Base-by-base conservation (phyloP, 1,284 basidiomycete genomes). In the Ustilago sp. region DNA sequence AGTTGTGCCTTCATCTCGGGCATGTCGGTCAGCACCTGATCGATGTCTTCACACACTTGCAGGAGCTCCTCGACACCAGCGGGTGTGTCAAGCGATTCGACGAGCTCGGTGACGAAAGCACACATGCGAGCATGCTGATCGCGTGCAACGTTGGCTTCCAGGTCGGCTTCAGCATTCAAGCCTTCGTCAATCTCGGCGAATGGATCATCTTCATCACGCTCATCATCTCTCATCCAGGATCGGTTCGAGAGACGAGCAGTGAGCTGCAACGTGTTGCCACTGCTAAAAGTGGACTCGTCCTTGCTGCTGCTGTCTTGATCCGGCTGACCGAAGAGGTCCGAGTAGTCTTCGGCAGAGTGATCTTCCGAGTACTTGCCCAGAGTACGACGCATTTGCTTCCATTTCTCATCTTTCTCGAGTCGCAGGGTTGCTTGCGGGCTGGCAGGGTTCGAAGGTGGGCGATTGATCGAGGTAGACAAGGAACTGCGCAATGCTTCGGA, bases 1-100 rank as follows among this genome's bases (percentile, higher is more conserved):
- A 98, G 90, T 78, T 98, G 94, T 17, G 89, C 87, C 80, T 94
- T 92, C 90, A 97, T 93, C 80, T 95, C 94, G n/a, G 93, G 92
- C 4, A 91, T 90, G 58, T 94, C 93, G 47, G 90, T 89, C 72
- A 97, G 89, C 78, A 97, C 91, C 47, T 86, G 89, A 59, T 95
- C 94, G 72, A 98, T 87, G 81, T 96, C 92, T 84, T 96, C 92
- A 79, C 94, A 95, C 8, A 92, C 92, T 74, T 93, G 91, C 23
- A 92, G 89, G 17, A 97, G 88, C 77, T 92, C 91, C 75, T 92
- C 91, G 79, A 94, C 93, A 0, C 92, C 90, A 7, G 92, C 90
- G 4, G 91, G 91, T 0, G 94, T 93, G 2, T 91, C 91, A 23
- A 95, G 89, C 85, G 93, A 90, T 79, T 96, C 94, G 51, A 98